Evolutionary conservation across 345 rosid species (phyloP), one percentile per base, ranked within the genome.

Genomic region (Noccaea bulbosa): DNA sequence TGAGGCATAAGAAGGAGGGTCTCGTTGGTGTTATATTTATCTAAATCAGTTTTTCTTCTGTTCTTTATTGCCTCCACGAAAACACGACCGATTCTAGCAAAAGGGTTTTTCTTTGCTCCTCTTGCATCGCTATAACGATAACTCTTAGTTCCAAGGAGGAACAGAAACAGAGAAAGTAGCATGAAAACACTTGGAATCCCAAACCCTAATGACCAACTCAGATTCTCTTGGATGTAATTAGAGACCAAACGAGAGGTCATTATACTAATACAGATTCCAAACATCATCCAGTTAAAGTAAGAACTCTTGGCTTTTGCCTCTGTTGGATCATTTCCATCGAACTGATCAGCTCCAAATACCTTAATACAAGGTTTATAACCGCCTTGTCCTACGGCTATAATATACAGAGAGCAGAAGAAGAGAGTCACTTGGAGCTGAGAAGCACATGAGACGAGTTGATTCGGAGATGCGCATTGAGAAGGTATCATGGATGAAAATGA

Each of bases 291-390:
- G 59, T 91, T 91, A 73, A 91, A 91, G 80, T 83, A 88, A 38
- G 83, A 85, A 75, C 91, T 88, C 51, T 85, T 87, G 37, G 80
- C 77, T 53, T 68, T 73, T n/a, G 76, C 20, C 55, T 88, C 90
- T 56, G 63, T 66, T 7, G 82, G 81, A 54, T 84, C 81, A 41
- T 80, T 61, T 22, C 75, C 77, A n/a, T 88, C 88, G 59, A 91
- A 87, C 24, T 91, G 97, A 70, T 88, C 97, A 1, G 95, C 95
- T 33, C 95, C 95, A 65, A 91, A 91, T 8, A 87, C 91, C 59
- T 85, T 89, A 16, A 83, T 86, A 56, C 96, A 87, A 17, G 96
- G 97, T 66, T 86, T 87, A 77, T 82, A 84, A 34, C 93, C 96
- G 41, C 81, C 57, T 35, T 74, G 76, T 39, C 61, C 81, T 17